These are phyloP conservation scores for Mrakiaceae sp. DNA, from an alignment of 1,284 basidiomycete genomes.

Conservation along the genomic window DNA sequence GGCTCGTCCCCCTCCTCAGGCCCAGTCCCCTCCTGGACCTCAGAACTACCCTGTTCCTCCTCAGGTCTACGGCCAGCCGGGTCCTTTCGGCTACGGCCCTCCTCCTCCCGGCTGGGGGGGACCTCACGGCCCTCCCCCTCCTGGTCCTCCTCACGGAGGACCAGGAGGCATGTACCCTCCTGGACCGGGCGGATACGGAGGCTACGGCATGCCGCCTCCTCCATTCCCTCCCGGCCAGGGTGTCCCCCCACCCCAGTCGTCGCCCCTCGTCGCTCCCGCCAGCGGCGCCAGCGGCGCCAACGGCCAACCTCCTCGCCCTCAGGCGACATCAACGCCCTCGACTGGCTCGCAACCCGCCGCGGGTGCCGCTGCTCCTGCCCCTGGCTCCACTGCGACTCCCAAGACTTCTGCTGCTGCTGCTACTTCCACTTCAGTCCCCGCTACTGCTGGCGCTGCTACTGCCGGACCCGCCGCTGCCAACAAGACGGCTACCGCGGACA, in stretches of 20 bases:
- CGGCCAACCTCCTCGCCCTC: background rate
- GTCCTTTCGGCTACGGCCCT: slow-evolving; percentile 3
- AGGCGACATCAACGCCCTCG: background rate
- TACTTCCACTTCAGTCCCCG: background rate
- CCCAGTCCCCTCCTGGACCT: slow-evolving; percentile 1
- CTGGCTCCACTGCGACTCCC: background rate
- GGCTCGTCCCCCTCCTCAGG: slow-evolving; percentile 4
- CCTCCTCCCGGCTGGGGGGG: slow-evolving; percentile 8
- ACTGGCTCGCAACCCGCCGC: background rate
- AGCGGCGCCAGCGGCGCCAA: background rate
- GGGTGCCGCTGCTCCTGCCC: background rate
- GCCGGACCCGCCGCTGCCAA: background rate
- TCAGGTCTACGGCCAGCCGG: background rate
- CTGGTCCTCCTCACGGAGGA: background rate
- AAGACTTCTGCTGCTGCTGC: background rate
- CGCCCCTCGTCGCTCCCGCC: background rate
- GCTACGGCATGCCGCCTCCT: slow-evolving; percentile 15
- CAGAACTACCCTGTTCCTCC: slow-evolving; percentile 4
- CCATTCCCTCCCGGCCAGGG: slow-evolving; percentile 1
- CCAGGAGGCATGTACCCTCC: slow-evolving; percentile 5
- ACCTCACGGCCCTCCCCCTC: background rate
- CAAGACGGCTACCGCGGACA: background rate
- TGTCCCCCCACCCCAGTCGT: background rate
- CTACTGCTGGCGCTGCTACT: background rate
- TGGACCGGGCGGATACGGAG: slow-evolving; percentile 2